Evolutionary conservation across 106 monocot genomes (phyloP), one percentile per base, ranked within the genome.

Genomic region (Dactylorhiza incarnata): DNA sequence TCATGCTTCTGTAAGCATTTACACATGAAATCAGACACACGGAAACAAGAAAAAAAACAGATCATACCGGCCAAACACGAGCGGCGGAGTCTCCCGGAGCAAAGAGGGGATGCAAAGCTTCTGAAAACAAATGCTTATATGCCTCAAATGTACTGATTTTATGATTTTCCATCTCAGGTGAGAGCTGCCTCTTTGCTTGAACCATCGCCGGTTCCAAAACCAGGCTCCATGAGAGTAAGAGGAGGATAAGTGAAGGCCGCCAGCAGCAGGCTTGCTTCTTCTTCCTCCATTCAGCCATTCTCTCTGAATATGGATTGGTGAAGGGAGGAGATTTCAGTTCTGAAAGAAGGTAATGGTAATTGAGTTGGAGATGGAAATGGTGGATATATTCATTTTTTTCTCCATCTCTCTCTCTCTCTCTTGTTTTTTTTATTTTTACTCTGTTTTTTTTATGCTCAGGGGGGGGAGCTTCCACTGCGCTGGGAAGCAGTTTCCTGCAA

Each of bases 11-110:
- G 29, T 16, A 54, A 59, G 0, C 24, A 49, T 19, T 12, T 6
- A 6, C 37, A 37, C 1, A 12, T 45, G 0, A 48, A 53, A 68
- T 9, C 22, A 23, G 29, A 19, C 9, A 68, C 23, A 77, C n/a
- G n/a, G 19, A 51, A 22, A 43, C 44, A 52, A 10, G 44, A 50
- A 44, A 23, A 29, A 52, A 47, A 48, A 11, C 19, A 48, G 25
- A 45, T 49, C 84, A 59, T 77, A 84, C 84, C n/a, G 84, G 84
- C 84, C 84, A 84, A 71, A 81, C 80, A 68, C 68, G 80, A 44
- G 76, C 69, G 51, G 68, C 56, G 5, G 76, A 68, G 5, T 84
- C 84, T 2, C 84, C 80, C 9, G 77, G 29, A 3, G 80, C 81
- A 44, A 77, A 80, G 5, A 84, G 73, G 53, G 74, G 45, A 45